Evolutionary conservation across 169 alveolate species (phyloP).

Genomic region (Plasmodium yoelii): DNA sequence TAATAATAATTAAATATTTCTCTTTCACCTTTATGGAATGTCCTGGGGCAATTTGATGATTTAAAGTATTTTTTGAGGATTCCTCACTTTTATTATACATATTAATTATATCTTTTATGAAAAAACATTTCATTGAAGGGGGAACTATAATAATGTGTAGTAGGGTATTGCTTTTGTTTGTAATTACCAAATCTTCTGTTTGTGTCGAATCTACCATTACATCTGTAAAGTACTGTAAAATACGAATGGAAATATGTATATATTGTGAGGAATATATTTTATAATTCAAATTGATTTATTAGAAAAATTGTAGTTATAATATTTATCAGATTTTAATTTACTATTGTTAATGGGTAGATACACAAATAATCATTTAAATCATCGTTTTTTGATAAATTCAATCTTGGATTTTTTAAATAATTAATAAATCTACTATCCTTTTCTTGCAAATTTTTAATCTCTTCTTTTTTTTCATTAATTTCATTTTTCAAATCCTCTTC

Average conservation of each 20-base stretch:
- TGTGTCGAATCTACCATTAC: constrained; percentile 14
- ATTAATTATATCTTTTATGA: constrained; percentile 67
- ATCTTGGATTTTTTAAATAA: constrained; percentile 71
- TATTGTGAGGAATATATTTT: no score
- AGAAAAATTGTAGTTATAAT: not conserved
- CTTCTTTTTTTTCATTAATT: constrained; percentile 53
- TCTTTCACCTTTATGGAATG: constrained; percentile 55
- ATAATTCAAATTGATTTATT: no score
- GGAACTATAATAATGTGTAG: constrained; percentile 63
- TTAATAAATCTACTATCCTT: constrained; percentile 48
- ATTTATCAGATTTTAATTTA: constrained; percentile 1
- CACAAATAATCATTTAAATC: constrained; percentile 57
- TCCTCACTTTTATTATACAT: constrained; percentile 61
- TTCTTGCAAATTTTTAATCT: constrained; percentile 49
- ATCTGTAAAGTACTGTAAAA: constrained; percentile 40
- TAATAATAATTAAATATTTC: not conserved
- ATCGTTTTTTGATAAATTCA: constrained; percentile 50
- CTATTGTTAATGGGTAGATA: constrained; percentile 46
- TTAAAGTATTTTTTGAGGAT: constrained; percentile 44
- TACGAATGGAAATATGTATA: not conserved
- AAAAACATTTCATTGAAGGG: constrained; percentile 38
- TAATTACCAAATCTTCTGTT: constrained; percentile 41
- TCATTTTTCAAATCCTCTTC: constrained; percentile 70
- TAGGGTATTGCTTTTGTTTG: constrained; percentile 54
- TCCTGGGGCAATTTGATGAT: constrained; percentile 75